These are phyloP conservation scores for Guillardia theta DNA, from an alignment of 78 protist species.

Conservation along the genomic window DNA sequence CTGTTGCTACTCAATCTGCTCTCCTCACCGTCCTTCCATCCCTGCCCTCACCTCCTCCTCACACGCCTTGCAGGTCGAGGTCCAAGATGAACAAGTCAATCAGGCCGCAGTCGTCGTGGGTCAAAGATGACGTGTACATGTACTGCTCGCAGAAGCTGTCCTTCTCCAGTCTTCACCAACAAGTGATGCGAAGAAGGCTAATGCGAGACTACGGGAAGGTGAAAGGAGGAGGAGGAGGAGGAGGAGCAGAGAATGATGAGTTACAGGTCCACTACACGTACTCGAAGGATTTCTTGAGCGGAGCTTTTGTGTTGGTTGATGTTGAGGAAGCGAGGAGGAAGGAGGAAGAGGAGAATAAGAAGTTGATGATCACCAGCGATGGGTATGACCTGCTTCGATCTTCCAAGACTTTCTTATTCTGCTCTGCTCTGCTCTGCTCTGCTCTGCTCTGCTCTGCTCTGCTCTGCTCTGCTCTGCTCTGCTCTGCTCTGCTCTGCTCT, in stretches of 20 bases:
- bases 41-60: too few species aligned
- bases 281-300: not conserved
- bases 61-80: too few species aligned
- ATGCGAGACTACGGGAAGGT: not conserved
- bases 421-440: conserved; percentile 16
- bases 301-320: not conserved
- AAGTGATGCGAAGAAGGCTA: not conserved
- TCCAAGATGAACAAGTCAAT: too few species aligned
- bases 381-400: not conserved
- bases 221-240: not conserved
- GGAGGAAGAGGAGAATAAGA: too few species aligned
- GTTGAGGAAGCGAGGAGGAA: not conserved
- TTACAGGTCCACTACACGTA: not conserved
- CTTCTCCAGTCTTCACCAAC: not conserved
- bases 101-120: too few species aligned
- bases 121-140: too few species aligned
- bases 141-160: not conserved
- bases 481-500: conserved; percentile 16
- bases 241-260: too few species aligned
- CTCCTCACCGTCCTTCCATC: too few species aligned
- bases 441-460: conserved; percentile 16
- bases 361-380: not conserved
- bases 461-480: conserved; percentile 16
- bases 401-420: not conserved
- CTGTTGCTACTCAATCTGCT: too few species aligned